These are phyloP conservation scores for Hirsutella rhossiliensis DNA, from an alignment of 2,329 filamentous ascomycete species.

Conservation along the genomic window DNA sequence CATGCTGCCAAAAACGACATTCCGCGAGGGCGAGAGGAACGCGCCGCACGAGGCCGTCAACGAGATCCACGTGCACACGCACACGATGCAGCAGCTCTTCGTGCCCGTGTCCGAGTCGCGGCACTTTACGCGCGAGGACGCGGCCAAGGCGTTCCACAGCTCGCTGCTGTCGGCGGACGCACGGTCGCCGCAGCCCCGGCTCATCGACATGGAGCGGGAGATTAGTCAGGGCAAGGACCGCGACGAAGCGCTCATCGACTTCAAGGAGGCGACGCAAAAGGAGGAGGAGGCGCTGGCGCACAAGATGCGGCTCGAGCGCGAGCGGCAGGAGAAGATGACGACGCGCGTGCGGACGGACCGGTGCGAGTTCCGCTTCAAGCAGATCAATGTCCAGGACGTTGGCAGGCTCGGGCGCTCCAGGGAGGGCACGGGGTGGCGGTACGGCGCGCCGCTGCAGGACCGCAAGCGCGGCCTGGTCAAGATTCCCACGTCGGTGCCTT, in stretches of 20 bases:
- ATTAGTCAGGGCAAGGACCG: slow-evolving; percentile 23
- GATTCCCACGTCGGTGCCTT: slow-evolving; percentile 53
- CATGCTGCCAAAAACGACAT: slow-evolving; percentile 69
- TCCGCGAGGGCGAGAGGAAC: slow-evolving; percentile 34
- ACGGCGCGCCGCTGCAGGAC: slow-evolving; percentile 51
- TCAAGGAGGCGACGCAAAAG: slow-evolving; percentile 29
- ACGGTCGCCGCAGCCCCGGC: slow-evolving; percentile 50
- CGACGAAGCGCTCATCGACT: slow-evolving; percentile 25
- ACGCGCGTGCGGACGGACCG: slow-evolving; percentile 36
- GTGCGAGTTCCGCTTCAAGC: slow-evolving; percentile 52
- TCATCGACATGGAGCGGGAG: slow-evolving; percentile 43
- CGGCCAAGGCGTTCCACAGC: slow-evolving; percentile 51
- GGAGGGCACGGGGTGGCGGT: slow-evolving; percentile 46
- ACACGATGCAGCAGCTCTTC: slow-evolving; percentile 53
- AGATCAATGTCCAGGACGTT: slow-evolving; percentile 43
- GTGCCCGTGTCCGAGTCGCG: slow-evolving; percentile 51
- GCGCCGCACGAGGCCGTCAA: slow-evolving; percentile 47
- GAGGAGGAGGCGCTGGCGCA: slow-evolving; percentile 27
- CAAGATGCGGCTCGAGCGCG: slow-evolving; percentile 17
- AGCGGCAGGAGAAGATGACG: slow-evolving; percentile 26
- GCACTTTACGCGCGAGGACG: slow-evolving; percentile 51
- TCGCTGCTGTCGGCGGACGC: slow-evolving; percentile 47
- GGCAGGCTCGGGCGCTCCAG: slow-evolving; percentile 40
- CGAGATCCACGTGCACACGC: slow-evolving; percentile 49
- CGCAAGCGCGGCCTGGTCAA: slow-evolving; percentile 52